These are phyloP conservation scores for Apiotrichum laibachii DNA, from an alignment of 1,284 basidiomycete species.

Conservation along the genomic window DNA sequence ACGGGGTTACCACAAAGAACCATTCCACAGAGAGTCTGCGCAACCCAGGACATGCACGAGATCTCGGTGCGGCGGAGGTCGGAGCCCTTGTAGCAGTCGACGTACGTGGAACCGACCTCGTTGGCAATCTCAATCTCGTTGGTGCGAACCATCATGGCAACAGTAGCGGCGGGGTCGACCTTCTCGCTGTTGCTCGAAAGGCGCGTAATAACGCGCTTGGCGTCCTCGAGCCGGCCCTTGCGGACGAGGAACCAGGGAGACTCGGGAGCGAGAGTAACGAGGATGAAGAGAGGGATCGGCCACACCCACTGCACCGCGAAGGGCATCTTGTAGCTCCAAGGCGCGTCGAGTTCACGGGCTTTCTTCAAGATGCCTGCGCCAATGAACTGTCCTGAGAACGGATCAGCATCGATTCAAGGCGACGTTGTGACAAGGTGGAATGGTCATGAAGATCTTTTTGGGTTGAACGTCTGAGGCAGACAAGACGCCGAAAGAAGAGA, in stretches of 20 bases:
- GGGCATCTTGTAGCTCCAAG: constrained; percentile 47
- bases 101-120: constrained; percentile 22
- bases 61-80: constrained; percentile 26
- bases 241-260: constrained; percentile 42
- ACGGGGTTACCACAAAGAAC: constrained; percentile 10
- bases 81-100: constrained; percentile 34
- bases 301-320: constrained; percentile 52
- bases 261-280: constrained; percentile 29
- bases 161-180: constrained; percentile 31
- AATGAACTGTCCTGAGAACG: constrained; percentile 33
- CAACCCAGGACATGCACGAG: constrained; percentile 14
- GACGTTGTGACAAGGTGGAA: no score
- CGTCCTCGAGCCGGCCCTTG: constrained; percentile 29
- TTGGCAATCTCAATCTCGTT: constrained; percentile 37
- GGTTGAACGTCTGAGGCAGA: no score
- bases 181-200: constrained; percentile 19
- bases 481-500: no score
- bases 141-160: constrained; percentile 49
- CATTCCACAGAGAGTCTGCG: constrained; percentile 29
- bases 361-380: constrained; percentile 11
- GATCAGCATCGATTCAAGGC: no score
- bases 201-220: constrained; percentile 22
- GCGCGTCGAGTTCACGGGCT: constrained; percentile 1
- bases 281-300: constrained; percentile 35
- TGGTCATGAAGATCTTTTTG: no score